Conservation (phyloP, 176 grass and related monocot genomes). For the Eleusine indica region DNA sequence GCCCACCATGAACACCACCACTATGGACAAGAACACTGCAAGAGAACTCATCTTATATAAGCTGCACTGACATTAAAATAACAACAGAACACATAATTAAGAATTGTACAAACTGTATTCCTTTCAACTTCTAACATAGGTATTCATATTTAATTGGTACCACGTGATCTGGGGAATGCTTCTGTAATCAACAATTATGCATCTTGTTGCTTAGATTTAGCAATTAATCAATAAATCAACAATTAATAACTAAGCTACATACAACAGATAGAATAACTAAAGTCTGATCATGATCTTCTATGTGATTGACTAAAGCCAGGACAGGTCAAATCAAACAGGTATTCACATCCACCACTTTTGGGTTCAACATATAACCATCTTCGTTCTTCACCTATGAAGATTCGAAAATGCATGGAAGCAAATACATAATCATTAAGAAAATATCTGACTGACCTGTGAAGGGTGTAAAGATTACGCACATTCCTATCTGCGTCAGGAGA, state of each 20-base stretch:
- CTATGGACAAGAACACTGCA: slow-evolving; percentile 98
- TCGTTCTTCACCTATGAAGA: slow-evolving; percentile 6
- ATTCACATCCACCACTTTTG: slow-evolving; percentile 14
- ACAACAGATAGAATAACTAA: not conserved
- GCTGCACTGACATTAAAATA: slow-evolving; percentile 13
- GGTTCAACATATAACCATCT: not conserved
- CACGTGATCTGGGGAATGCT: not conserved
- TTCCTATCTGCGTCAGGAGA: slow-evolving; percentile 94
- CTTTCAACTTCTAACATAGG: not conserved
- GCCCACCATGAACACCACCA: slow-evolving; percentile 94
- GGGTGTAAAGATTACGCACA: slow-evolving; percentile 94
- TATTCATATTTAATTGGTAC: slow-evolving; percentile 28
- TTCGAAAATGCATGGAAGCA: slow-evolving; percentile 19
- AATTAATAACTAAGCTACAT: not conserved
- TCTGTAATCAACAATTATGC: slow-evolving; percentile 4
- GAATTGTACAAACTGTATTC: not conserved
- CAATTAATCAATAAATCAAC: no score
- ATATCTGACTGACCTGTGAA: slow-evolving; percentile 73
- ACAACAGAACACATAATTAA: slow-evolving; percentile 1
- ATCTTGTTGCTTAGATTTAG: slow-evolving; percentile 20
- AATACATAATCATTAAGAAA: slow-evolving; percentile 1
- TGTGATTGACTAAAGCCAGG: slow-evolving; percentile 9
- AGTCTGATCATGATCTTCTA: not conserved
- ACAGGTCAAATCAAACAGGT: slow-evolving; percentile 20
- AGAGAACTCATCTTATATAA: slow-evolving; percentile 23